Evolutionary conservation across 1,284 basidiomycete genomes (phyloP), one percentile per base, ranked within the genome.

Genomic region (Lentinus polychrous): DNA sequence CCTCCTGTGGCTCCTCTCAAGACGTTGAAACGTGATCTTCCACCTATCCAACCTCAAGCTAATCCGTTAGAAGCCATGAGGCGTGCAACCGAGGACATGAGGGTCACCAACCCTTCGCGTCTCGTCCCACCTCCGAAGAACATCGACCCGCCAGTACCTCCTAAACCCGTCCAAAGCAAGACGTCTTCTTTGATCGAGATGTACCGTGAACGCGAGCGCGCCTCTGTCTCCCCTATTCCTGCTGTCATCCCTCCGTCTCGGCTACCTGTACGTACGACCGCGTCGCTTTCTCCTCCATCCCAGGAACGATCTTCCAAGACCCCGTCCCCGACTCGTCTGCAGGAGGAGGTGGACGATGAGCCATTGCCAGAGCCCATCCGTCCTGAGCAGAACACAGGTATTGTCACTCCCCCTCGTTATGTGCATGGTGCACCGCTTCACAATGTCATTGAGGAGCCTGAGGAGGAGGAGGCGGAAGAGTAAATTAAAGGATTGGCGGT

Each of bases 351-450:
- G 15, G 58, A 59, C 27, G 57, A 58, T 23, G 51, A 49, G 14
- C 14, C 48, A 4, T 43, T 51, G 20, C 31, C 49, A 27, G 52
- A 45, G 24, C 54, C 55, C 11, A 15, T 36, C 23, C 38, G 27
- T 24, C 10, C 45, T 35, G 45, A 27, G 8, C 15, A 32, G 14
- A 57, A 63, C 36, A 55, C 64, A 55, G 52, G 57, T 51, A 53
- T 57, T 49, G 53, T 56, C 47, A 51, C 61, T 31, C 89, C 90
- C 5, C 78, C 70, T 34, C 78, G 89, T 45, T 93, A 94, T 60
- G 69, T 88, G 31, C 91, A 94, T 60, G 91, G 91, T 32, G 87
- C 87, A 22, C 91, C 91, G 22, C 70, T 94, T 58, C 86, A 92
- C 53, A 91, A 91, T 57, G 88, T 91, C 27, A 24, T 87, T 44